phyloP scores from a whole-genome alignment of 1,284 basidiomycete species.

The Volvariella surrecta region DNA sequence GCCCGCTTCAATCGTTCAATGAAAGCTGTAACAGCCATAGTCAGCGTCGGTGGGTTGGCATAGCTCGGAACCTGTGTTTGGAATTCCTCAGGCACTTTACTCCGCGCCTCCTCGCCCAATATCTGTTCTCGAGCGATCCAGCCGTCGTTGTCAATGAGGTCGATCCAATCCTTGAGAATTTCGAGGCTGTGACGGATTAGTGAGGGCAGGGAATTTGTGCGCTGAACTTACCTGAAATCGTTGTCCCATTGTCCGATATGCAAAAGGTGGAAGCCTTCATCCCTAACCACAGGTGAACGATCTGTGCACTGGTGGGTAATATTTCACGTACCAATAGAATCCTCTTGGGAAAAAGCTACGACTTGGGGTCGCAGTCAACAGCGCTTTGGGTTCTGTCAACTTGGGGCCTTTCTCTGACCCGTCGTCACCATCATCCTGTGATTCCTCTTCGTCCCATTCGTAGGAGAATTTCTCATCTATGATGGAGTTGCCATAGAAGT shows the following conservation, averaged over 20 bases:
- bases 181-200: conserved; percentile 48
- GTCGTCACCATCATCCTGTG: conserved; percentile 30
- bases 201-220: conserved; percentile 2
- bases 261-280: conserved; percentile 91
- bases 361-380: conserved; percentile 92
- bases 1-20: conserved; percentile 62
- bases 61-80: conserved; percentile 88
- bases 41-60: conserved; percentile 90
- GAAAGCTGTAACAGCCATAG: conserved; percentile 85
- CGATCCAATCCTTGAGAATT: conserved; percentile 85
- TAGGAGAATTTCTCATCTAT: conserved; percentile 78
- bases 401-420: conserved; percentile 44
- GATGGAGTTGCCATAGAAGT: conserved; percentile 89
- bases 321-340: conserved; percentile 77
- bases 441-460: conserved; percentile 83
- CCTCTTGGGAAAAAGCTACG: conserved; percentile 94
- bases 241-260: conserved; percentile 91
- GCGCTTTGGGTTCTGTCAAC: conserved; percentile 62
- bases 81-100: conserved; percentile 85
- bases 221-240: conserved; percentile 58
- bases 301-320: background rate
- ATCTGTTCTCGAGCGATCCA: conserved; percentile 97
- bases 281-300: conserved; percentile 39
- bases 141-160: conserved; percentile 85
- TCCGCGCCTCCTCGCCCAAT: conserved; percentile 89